phyloP scores from a whole-genome alignment of 768 basidiomycete species.

The Leccinellum rugosiceps region DNA sequence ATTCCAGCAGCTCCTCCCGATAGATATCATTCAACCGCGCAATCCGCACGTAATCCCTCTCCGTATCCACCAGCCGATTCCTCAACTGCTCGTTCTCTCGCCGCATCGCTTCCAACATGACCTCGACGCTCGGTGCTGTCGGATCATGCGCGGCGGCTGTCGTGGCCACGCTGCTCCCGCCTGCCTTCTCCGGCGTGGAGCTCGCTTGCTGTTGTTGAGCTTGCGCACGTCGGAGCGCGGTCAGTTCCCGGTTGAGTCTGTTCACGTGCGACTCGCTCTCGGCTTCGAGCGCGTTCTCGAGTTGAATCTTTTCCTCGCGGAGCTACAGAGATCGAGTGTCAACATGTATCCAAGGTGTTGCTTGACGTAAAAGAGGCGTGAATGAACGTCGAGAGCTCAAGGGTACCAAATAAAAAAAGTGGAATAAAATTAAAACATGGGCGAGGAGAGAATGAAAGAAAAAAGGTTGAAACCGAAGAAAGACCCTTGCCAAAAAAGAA shows the following conservation, averaged over 20 bases:
- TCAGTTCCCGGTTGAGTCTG: conserved; percentile 65
- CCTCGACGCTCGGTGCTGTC: conserved; percentile 42
- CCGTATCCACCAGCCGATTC: conserved; percentile 64
- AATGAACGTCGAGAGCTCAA: background rate
- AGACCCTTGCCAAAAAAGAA: too few species aligned
- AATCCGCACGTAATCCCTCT: conserved; percentile 73
- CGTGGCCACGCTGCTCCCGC: background rate
- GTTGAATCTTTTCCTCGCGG: conserved; percentile 78
- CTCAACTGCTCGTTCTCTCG: conserved; percentile 78
- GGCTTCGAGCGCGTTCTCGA: conserved; percentile 80
- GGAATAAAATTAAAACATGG: too few species aligned
- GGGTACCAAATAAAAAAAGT: background rate
- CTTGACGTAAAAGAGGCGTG: too few species aligned
- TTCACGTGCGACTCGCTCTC: conserved; percentile 87
- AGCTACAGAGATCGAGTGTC: conserved; percentile 45
- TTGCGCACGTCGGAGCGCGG: conserved; percentile 57
- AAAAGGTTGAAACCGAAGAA: background rate
- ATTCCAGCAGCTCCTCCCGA: conserved; percentile 78
- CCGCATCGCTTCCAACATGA: conserved; percentile 72
- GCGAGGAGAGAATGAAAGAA: background rate
- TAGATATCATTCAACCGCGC: conserved; percentile 79
- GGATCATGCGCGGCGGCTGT: conserved; percentile 27
- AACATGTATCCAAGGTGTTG: too few species aligned
- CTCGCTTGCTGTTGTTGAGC: conserved; percentile 30
- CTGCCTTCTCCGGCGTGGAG: background rate